phyloP scores from a whole-genome alignment of 2,329 filamentous ascomycete species.

The Pezicula carpinea region DNA sequence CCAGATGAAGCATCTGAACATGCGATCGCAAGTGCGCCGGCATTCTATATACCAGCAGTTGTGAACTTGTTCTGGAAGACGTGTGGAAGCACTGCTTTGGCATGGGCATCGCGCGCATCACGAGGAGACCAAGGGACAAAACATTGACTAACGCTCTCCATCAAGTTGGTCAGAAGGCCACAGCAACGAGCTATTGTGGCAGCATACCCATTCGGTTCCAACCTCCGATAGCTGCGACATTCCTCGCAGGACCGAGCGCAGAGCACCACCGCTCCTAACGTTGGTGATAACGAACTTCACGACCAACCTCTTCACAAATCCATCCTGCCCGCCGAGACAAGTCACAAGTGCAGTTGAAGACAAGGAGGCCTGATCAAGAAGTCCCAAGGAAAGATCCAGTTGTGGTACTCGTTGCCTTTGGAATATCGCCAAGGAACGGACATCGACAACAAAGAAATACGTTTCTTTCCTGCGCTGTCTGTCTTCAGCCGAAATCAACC shows the following conservation, averaged over 20 bases:
- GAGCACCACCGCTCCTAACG: slow-evolving; percentile 3
- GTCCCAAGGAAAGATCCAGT: background rate
- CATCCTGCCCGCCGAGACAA: background rate
- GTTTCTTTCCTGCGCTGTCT: background rate
- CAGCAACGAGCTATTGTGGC: slow-evolving; percentile 7
- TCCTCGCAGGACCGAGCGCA: slow-evolving; percentile 25
- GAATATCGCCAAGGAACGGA: background rate
- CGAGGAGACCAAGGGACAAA: too few relatives aligned
- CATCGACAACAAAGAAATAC: slow-evolving; percentile 5
- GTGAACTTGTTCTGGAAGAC: slow-evolving; percentile 11
- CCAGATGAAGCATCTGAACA: slow-evolving; percentile 11
- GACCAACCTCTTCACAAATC: background rate
- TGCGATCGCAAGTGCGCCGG: slow-evolving; percentile 4
- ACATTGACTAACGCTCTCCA: background rate
- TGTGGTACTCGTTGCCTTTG: background rate
- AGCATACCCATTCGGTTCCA: slow-evolving; percentile 1
- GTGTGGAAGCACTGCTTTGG: background rate
- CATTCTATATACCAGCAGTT: background rate
- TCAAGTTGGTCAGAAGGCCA: slow-evolving; percentile 9
- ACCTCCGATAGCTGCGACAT: slow-evolving; percentile 22
- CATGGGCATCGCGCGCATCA: too few relatives aligned
- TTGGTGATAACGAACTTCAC: slow-evolving; percentile 6
- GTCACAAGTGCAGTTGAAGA: background rate
- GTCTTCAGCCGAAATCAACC: background rate
- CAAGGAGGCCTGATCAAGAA: background rate